Conservation (phyloP, 2,329 filamentous ascomycete genomes). For the Fusarium annulatum region DNA sequence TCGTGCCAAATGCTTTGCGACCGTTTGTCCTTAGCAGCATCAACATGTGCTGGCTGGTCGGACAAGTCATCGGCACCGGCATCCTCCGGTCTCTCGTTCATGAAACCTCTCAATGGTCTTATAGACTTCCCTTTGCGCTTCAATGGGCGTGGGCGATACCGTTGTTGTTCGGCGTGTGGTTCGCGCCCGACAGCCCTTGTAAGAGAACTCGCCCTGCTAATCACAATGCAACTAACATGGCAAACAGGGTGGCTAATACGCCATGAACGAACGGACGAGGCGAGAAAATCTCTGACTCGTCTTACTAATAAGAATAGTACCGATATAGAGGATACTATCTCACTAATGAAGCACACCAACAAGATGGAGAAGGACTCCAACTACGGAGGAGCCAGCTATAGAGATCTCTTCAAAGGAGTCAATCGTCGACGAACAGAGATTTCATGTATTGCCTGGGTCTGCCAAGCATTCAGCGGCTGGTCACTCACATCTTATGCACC, state of each 20-base stretch:
- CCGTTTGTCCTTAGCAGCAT: conserved; percentile 53
- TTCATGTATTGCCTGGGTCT: conserved; percentile 43
- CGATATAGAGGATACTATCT: conserved; percentile 57
- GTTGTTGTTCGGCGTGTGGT: conserved; percentile 49
- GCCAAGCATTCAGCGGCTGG: conserved; percentile 43
- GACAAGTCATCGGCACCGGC: conserved; percentile 52
- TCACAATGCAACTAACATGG: not conserved
- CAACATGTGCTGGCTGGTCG: conserved; percentile 57
- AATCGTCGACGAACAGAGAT: conserved; percentile 47
- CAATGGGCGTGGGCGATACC: conserved; percentile 56
- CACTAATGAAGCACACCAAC: conserved; percentile 55
- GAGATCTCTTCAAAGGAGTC: conserved; percentile 37
- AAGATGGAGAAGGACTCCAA: conserved; percentile 54
- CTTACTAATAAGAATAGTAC: conserved; percentile 48
- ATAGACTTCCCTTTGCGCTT: conserved; percentile 52
- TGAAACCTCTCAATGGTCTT: conserved; percentile 44
- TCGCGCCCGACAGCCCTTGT: conserved; percentile 57
- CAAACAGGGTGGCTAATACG: conserved; percentile 52
- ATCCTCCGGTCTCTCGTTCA: conserved; percentile 50
- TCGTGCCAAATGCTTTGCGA: conserved; percentile 47
- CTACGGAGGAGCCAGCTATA: conserved; percentile 47
- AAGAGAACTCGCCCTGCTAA: not conserved
- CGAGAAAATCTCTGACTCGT: conserved; percentile 47
- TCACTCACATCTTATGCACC: conserved; percentile 39
- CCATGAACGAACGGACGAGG: conserved; percentile 48